Evolutionary conservation across 2,329 filamentous ascomycete species (phyloP).

Genomic region (Epichloe uncinata): DNA sequence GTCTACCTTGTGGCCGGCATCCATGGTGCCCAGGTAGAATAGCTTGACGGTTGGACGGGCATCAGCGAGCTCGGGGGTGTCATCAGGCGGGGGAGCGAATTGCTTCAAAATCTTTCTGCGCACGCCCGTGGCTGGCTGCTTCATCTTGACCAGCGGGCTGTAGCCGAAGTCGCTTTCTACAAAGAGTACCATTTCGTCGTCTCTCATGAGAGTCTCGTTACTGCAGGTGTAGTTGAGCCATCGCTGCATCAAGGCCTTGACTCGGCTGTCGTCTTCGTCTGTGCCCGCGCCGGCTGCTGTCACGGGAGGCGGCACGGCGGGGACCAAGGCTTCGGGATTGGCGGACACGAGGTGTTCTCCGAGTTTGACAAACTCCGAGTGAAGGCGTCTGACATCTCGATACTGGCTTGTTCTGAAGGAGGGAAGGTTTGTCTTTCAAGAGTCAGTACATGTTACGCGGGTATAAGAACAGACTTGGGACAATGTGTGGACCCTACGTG

Average conservation of each 20-base stretch:
- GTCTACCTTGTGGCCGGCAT: constrained; percentile 93
- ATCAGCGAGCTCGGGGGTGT: constrained; percentile 86
- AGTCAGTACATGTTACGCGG: constrained; percentile 1
- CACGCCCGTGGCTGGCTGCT: constrained; percentile 92
- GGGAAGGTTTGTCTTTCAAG: constrained; percentile 79
- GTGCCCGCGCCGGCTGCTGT: constrained; percentile 92
- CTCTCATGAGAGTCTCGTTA: constrained; percentile 84
- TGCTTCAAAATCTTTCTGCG: constrained; percentile 94
- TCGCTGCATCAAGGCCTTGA: constrained; percentile 80
- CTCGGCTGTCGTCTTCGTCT: constrained; percentile 82
- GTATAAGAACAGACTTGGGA: neutral
- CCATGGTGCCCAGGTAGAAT: constrained; percentile 92
- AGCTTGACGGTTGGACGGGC: constrained; percentile 85
- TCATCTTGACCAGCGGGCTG: constrained; percentile 86
- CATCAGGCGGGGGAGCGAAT: constrained; percentile 96
- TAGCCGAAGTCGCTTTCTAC: constrained; percentile 99
- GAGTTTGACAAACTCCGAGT: constrained; percentile 94
- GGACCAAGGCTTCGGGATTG: constrained; percentile 92
- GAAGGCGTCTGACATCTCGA: constrained; percentile 87
- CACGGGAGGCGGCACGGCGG: constrained; percentile 84
- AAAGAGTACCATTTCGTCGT: constrained; percentile 95
- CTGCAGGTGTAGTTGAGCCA: constrained; percentile 92
- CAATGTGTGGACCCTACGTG: constrained; percentile 49
- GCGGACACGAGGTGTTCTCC: constrained; percentile 90
- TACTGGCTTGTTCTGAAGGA: constrained; percentile 97